Percentiles rank a stretch among this genome's conserved stretches.
phyloP scores from a whole-genome alignment of 2,329 filamentous ascomycete species.

The Nothopassalora personata region DNA sequence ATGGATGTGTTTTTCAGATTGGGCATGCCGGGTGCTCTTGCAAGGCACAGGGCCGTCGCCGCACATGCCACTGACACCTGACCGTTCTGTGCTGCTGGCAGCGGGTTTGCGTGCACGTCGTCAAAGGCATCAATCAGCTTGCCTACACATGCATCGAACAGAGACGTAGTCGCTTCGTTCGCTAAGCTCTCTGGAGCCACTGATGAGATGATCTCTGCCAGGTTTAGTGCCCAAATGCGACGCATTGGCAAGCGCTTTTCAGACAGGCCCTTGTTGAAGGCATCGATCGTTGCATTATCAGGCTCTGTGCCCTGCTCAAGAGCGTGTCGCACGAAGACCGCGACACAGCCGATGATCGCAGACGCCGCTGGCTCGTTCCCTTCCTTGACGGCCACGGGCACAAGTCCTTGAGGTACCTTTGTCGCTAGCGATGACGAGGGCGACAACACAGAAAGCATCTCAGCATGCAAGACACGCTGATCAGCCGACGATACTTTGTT shows the following conservation, averaged over 20 bases:
- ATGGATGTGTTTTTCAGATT: constrained; percentile 53
- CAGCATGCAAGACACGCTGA: constrained; percentile 74
- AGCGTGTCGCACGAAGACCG: constrained; percentile 58
- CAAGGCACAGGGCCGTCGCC: constrained; percentile 57
- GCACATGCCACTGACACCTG: constrained; percentile 76
- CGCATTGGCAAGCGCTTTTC: constrained; percentile 79
- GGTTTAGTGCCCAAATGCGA: constrained; percentile 72
- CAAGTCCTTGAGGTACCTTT: constrained; percentile 62
- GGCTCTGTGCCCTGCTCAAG: constrained; percentile 57
- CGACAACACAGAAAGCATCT: constrained; percentile 66
- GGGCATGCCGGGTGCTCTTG: constrained; percentile 48
- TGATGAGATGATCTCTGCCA: constrained; percentile 65
- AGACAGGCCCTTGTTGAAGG: constrained; percentile 71
- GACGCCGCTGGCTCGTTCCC: constrained; percentile 78
- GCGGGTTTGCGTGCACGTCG: constrained; percentile 72
- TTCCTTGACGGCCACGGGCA: constrained; percentile 70
- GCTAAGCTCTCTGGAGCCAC: constrained; percentile 46
- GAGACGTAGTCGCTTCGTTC: constrained; percentile 41
- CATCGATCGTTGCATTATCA: constrained; percentile 62
- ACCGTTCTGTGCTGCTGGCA: constrained; percentile 74
- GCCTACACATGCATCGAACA: constrained; percentile 48
- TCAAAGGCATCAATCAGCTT: constrained; percentile 65
- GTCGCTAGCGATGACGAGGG: constrained; percentile 57
- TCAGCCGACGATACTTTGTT: constrained; percentile 81
- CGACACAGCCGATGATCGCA: constrained; percentile 68